Evolutionary conservation across 2,329 filamentous ascomycete species (phyloP).

Genomic region (Helminthosporium solani): DNA sequence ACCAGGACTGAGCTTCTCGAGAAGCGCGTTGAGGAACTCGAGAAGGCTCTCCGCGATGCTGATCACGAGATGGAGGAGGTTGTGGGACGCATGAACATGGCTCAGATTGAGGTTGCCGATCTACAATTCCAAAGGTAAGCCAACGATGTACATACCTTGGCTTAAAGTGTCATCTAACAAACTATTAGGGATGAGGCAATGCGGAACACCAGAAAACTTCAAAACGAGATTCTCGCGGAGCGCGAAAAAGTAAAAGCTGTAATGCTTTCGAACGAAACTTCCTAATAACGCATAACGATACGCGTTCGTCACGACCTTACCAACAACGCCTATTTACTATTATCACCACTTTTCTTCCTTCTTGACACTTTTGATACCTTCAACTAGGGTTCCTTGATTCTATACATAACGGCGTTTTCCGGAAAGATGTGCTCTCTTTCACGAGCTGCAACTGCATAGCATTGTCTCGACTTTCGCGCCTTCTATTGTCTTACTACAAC

Average conservation of each 20-base stretch:
- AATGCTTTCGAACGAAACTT: conserved; percentile 34
- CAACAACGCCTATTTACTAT: conserved; percentile 1
- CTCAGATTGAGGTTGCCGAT: conserved; percentile 79
- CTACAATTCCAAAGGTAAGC: conserved; percentile 66
- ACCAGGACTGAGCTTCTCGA: conserved; percentile 74
- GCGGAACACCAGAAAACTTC: conserved; percentile 67
- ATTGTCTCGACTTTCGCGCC: background rate
- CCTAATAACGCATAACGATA: conserved; percentile 14
- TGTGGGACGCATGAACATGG: conserved; percentile 76
- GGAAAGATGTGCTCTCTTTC: background rate
- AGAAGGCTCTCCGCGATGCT: conserved; percentile 73
- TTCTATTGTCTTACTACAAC: conserved; percentile 1
- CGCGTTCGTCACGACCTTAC: conserved; percentile 16
- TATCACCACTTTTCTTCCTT: conserved; percentile 9
- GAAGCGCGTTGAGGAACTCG: conserved; percentile 77
- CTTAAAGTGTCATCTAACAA: conserved; percentile 22
- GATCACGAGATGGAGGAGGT: conserved; percentile 83
- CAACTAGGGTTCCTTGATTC: conserved; percentile 5
- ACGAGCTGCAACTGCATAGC: background rate
- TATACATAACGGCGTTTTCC: conserved; percentile 16
- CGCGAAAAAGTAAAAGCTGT: conserved; percentile 58
- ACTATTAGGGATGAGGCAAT: conserved; percentile 66
- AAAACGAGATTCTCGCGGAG: conserved; percentile 66
- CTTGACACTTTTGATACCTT: background rate
- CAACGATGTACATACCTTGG: background rate